Base-by-base conservation (phyloP, 2,329 filamentous ascomycete genomes). In the Triangularia verruculosa region DNA sequence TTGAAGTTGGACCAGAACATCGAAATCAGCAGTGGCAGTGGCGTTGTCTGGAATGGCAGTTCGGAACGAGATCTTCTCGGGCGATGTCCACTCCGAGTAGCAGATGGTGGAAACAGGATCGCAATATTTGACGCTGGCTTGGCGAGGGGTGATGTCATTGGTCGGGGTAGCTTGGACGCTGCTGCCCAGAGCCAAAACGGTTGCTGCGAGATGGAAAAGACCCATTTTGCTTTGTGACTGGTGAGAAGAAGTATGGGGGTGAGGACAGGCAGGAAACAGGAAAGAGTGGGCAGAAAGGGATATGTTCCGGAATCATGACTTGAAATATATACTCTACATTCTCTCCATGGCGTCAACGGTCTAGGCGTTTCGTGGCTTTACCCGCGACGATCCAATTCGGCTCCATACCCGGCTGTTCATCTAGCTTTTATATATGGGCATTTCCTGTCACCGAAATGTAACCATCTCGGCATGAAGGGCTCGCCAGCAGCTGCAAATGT, bases 1-100 rank as follows among this genome's bases (percentile, higher is more conserved):
- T 1, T 75, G 70, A 34, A 79, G 76, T 62, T 77, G 75, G 15
- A 79, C 55, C 2, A 78, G 69, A 6, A 77, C 73, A 51, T 77
- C 75, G 61, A 77, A 78, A 8, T 72, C 70, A 1, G 70, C 69
- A 3, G 34, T 30, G 6, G 68, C 67, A 1, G 69, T 72, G 3
- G 75, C 73, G 9, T 69, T 71, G 62, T 75, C 70, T 5, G 72
- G 72, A 47, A 74, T 71, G 64, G 73, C 73, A 25, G 73, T 64
- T 12, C 72, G 72, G 67, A 61, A 71, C 0, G 70, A 65, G 22
- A 74, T 69, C 57, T 67, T 65, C 55, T 70, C 69, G 4, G 70
- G 61, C 43, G 66, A 70, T 20, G 67, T 62, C 57, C 66, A 73
- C 65, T 75, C 71, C 13, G 72, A 70, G 55, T 72, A 75, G 67